Evolutionary conservation across 164 flowering plant species (phyloP).

Genomic region (Amborella trichopoda): DNA sequence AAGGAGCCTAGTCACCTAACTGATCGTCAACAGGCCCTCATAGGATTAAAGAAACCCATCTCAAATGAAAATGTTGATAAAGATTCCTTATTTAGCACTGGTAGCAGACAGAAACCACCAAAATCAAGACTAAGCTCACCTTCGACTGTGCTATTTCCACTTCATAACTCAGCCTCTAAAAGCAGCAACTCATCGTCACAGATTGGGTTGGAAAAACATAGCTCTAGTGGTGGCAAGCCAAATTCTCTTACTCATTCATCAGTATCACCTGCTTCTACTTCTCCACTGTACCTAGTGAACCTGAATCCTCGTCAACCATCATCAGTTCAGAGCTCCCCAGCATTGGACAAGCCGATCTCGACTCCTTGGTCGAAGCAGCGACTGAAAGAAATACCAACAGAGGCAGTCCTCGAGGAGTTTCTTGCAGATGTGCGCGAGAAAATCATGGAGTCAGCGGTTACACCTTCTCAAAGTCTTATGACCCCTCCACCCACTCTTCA

Average conservation of each 20-base stretch:
- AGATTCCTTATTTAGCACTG: slow-evolving; percentile 19
- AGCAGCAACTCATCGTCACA: slow-evolving; percentile 25
- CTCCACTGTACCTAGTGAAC: slow-evolving; percentile 47
- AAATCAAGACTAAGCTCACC: slow-evolving; percentile 40
- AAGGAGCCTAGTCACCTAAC: slow-evolving; percentile 39
- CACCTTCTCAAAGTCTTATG: slow-evolving; percentile 13
- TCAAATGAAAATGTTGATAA: slow-evolving; percentile 14
- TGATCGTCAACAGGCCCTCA: slow-evolving; percentile 48
- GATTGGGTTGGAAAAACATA: slow-evolving; percentile 29
- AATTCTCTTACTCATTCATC: slow-evolving; percentile 29
- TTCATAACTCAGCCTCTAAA: slow-evolving; percentile 44
- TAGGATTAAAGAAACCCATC: slow-evolving; percentile 59
- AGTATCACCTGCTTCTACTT: slow-evolving; percentile 43
- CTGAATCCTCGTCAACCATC: slow-evolving; percentile 29
- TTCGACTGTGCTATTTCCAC: slow-evolving; percentile 56
- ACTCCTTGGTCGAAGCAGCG: slow-evolving; percentile 77
- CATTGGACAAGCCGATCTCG: slow-evolving; percentile 25
- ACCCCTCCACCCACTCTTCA: slow-evolving; percentile 58
- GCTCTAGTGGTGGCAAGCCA: slow-evolving; percentile 26
- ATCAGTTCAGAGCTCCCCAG: slow-evolving; percentile 39
- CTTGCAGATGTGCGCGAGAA: slow-evolving; percentile 75
- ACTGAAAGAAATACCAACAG: slow-evolving; percentile 44
- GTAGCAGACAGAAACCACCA: slow-evolving; percentile 38
- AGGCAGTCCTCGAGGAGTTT: slow-evolving; percentile 66
- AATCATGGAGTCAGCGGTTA: slow-evolving; percentile 56